These are phyloP conservation scores for Zygosaccharomyces pseudorouxii DNA, from an alignment of 805 yeast genomes.

Conservation along the genomic window DNA sequence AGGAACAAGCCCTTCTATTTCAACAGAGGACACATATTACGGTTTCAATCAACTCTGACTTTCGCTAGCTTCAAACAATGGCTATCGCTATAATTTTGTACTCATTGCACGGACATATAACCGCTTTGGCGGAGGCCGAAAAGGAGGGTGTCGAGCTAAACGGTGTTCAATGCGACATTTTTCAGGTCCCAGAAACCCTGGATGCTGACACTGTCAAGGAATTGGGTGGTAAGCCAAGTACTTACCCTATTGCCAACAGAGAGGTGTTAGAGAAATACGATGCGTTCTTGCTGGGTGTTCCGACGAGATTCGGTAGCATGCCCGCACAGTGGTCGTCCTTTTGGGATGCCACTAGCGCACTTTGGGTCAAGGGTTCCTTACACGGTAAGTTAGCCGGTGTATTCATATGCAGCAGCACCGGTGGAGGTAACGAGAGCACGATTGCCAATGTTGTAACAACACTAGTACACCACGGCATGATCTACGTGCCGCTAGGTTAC, in stretches of 20 bases:
- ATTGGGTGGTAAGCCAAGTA: constrained; percentile 61
- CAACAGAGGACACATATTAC: too few relatives aligned
- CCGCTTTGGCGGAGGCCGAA: constrained; percentile 61
- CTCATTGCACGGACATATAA: constrained; percentile 77
- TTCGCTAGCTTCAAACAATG: neutral
- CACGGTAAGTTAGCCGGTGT: constrained; percentile 70
- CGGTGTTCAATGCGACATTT: constrained; percentile 66
- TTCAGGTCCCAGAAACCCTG: constrained; percentile 77
- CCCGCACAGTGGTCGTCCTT: constrained; percentile 77
- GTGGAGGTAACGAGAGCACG: constrained; percentile 82
- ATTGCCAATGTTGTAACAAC: constrained; percentile 57
- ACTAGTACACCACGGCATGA: constrained; percentile 74
- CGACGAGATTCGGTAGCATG: constrained; percentile 77
- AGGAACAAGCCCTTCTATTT: too few relatives aligned
- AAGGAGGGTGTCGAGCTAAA: constrained; percentile 64
- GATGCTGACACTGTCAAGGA: constrained; percentile 52
- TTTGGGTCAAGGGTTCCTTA: constrained; percentile 72
- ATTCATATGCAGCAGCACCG: constrained; percentile 71
- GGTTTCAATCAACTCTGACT: too few relatives aligned
- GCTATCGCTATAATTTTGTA: constrained; percentile 66
- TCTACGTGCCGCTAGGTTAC: constrained; percentile 76
- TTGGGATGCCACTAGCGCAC: constrained; percentile 73
- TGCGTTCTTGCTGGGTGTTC: constrained; percentile 79
- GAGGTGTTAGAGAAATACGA: constrained; percentile 64
- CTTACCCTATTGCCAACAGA: constrained; percentile 60